A percentile compares a stretch with the other conserved stretches of the same genome.
Conservation (phyloP, 208 protist genomes). For the Leishmania martiniquensis region DNA sequence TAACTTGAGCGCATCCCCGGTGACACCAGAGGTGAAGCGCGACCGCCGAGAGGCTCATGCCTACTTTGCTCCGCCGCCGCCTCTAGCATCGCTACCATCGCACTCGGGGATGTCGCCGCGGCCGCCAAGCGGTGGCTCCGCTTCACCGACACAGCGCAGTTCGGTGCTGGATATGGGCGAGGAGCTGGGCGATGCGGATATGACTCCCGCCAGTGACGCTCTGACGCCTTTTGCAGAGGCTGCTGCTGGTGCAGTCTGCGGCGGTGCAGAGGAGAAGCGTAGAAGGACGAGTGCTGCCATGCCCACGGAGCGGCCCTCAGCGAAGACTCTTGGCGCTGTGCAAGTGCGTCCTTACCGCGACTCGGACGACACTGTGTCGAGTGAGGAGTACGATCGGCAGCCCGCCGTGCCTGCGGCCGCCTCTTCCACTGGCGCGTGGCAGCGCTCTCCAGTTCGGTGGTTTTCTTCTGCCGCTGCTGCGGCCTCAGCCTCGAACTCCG, state of each 20-base stretch:
- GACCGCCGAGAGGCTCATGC: slow-evolving; percentile 12
- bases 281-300: neutral
- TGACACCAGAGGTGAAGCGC: slow-evolving; percentile 25
- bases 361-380: slow-evolving; percentile 8
- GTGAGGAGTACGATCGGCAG: slow-evolving; percentile 35
- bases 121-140: neutral
- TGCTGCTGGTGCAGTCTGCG: neutral
- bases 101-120: neutral
- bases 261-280: too few relatives aligned
- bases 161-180: slow-evolving; percentile 24
- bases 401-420: slow-evolving; percentile 18
- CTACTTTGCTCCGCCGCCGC: slow-evolving; percentile 8
- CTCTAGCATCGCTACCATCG: neutral
- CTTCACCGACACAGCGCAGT: slow-evolving; percentile 12
- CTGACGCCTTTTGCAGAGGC: neutral
- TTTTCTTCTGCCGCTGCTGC: neutral
- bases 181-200: slow-evolving; percentile 1
- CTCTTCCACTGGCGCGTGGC: neutral
- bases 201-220: neutral
- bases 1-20: slow-evolving; percentile 12
- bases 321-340: neutral
- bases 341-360: slow-evolving; percentile 31
- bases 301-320: neutral
- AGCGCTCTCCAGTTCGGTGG: slow-evolving; percentile 27
- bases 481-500: neutral